Conservation (phyloP, 1,284 basidiomycete genomes). For the Anthracocystis panici-leucophaei region DNA sequence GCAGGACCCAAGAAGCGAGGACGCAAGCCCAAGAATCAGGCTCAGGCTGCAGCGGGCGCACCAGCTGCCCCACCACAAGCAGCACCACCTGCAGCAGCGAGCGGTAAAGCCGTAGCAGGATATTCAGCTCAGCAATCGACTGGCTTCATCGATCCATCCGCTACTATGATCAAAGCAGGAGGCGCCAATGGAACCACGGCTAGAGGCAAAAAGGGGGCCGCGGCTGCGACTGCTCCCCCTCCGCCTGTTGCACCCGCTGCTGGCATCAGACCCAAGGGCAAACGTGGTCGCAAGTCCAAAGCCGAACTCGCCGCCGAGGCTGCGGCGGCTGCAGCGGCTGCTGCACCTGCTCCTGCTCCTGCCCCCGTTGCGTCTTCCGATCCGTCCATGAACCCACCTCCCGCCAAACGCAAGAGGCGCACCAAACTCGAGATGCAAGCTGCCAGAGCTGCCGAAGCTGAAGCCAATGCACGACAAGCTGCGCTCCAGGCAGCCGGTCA, state of each 20-base stretch:
- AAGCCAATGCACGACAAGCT: slow-evolving; percentile 25
- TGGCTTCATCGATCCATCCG: slow-evolving; percentile 39
- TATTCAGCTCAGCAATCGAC: slow-evolving; percentile 27
- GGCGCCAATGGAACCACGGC: slow-evolving; percentile 24
- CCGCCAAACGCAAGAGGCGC: slow-evolving; percentile 38
- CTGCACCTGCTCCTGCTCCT: slow-evolving; percentile 7
- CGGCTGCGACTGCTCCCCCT: slow-evolving; percentile 25
- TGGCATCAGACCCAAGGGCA: slow-evolving; percentile 36
- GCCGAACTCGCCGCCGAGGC: slow-evolving; percentile 43
- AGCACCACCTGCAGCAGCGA: slow-evolving; percentile 9
- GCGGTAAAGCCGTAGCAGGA: slow-evolving; percentile 15
- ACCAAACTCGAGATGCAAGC: slow-evolving; percentile 46
- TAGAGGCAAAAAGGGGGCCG: slow-evolving; percentile 40
- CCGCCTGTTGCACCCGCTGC: slow-evolving; percentile 3
- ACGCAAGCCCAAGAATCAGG: slow-evolving; percentile 39
- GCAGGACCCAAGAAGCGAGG: slow-evolving; percentile 41
- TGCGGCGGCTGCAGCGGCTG: slow-evolving; percentile 39
- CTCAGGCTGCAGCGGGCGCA: slow-evolving; percentile 9
- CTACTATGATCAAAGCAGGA: slow-evolving; percentile 39
- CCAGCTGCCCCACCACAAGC: slow-evolving; percentile 12
- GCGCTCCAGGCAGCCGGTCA: slow-evolving; percentile 37
- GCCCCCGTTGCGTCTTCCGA: slow-evolving; percentile 11
- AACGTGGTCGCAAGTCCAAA: slow-evolving; percentile 45
- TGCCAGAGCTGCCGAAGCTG: slow-evolving; percentile 29
- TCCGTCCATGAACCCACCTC: slow-evolving; percentile 27